These are phyloP conservation scores for Diaporthe caulivora DNA, from an alignment of 2,329 filamentous ascomycete genomes.

Conservation along the genomic window DNA sequence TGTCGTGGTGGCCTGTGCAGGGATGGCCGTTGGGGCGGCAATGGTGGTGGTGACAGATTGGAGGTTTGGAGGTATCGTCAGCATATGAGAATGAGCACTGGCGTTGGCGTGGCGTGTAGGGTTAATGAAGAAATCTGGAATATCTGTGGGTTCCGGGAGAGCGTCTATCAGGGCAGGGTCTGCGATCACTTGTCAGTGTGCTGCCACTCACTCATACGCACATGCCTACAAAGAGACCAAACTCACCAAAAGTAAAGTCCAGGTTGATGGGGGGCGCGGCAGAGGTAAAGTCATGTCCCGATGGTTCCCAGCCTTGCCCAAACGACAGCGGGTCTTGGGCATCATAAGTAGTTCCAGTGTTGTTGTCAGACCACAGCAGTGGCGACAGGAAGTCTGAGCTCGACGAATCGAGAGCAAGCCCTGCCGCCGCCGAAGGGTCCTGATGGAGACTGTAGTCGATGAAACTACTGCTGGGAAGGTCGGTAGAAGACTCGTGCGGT, in stretches of 20 bases:
- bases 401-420: slow-evolving; percentile 20
- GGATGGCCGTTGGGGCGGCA: not conserved
- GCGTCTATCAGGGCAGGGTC: slow-evolving; percentile 39
- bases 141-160: slow-evolving; percentile 35
- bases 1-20: not conserved
- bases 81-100: slow-evolving; percentile 28
- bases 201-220: not conserved
- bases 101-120: slow-evolving; percentile 16
- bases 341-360: slow-evolving; percentile 9
- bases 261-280: slow-evolving; percentile 32
- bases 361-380: slow-evolving; percentile 32
- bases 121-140: slow-evolving; percentile 39
- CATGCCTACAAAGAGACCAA: not conserved
- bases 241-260: slow-evolving; percentile 37
- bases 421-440: slow-evolving; percentile 25
- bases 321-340: slow-evolving; percentile 37
- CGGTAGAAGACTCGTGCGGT: slow-evolving; percentile 41
- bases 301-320: slow-evolving; percentile 34
- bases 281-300: slow-evolving; percentile 30
- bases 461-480: slow-evolving; percentile 40
- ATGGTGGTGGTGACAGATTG: slow-evolving; percentile 9
- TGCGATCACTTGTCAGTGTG: slow-evolving; percentile 1
- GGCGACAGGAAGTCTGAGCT: slow-evolving; percentile 31
- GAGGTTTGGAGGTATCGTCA: slow-evolving; percentile 3
- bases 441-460: slow-evolving; percentile 8